These are phyloP conservation scores for Saccharomycopsis fermentans DNA, from an alignment of 805 yeast species.

Conservation along the genomic window DNA sequence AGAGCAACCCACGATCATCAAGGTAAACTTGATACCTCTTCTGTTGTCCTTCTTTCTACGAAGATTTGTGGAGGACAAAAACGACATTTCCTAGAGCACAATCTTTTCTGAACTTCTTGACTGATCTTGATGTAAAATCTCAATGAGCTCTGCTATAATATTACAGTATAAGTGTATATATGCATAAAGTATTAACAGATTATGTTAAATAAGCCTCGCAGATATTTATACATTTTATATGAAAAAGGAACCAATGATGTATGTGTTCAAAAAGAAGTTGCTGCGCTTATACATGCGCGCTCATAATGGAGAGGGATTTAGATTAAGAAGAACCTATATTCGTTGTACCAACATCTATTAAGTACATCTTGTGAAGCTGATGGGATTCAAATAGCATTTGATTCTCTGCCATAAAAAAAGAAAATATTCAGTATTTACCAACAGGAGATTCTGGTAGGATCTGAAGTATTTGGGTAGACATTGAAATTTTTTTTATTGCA, in stretches of 20 bases:
- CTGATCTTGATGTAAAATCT: not conserved
- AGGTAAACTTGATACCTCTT: conserved; percentile 64
- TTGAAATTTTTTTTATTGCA: too few species aligned
- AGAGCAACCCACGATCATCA: conserved; percentile 62
- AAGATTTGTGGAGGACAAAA: conserved; percentile 20
- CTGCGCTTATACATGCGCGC: not conserved
- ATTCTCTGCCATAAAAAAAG: too few species aligned
- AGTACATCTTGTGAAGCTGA: too few species aligned
- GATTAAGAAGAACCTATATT: not conserved
- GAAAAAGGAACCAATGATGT: not conserved
- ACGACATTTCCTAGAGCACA: conserved; percentile 9
- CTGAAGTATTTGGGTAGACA: too few species aligned
- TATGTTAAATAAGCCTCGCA: not conserved
- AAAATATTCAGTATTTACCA: too few species aligned
- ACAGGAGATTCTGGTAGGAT: too few species aligned
- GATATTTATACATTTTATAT: not conserved
- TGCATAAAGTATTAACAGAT: not conserved
- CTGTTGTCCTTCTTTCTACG: conserved; percentile 57
- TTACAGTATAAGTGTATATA: not conserved
- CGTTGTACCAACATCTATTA: too few species aligned
- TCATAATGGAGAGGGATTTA: not conserved
- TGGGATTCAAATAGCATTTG: too few species aligned
- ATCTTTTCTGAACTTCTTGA: not conserved
- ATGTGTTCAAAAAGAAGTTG: not conserved
- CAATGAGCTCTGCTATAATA: too few species aligned